Evolutionary conservation across 306 rosid genomes (phyloP).

Genomic region (Ormosia emarginata): DNA sequence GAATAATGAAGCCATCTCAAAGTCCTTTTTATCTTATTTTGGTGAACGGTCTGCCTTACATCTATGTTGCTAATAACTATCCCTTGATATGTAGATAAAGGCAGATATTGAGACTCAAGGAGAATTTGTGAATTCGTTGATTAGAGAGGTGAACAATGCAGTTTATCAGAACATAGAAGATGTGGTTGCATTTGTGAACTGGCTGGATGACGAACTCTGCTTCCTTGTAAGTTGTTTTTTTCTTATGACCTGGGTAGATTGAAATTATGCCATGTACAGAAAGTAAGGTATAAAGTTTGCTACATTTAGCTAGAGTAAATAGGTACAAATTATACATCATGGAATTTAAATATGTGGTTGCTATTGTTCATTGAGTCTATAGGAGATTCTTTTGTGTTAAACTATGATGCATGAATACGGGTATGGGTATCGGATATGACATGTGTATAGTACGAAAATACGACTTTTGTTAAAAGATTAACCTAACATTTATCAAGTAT

Average conservation of each 20-base stretch:
- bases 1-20: not conserved
- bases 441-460: too few relatives aligned
- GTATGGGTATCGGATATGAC: too few relatives aligned
- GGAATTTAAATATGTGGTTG: not conserved
- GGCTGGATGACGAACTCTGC: conserved; percentile 98
- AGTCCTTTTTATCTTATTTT: not conserved
- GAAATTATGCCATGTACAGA: not conserved
- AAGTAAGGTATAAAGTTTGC: not conserved
- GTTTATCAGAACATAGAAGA: conserved; percentile 83
- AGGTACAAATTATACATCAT: not conserved
- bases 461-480: too few relatives aligned
- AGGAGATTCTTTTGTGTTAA: not conserved
- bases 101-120: conserved; percentile 98
- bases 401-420: too few relatives aligned
- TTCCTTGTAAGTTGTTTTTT: conserved; percentile 70
- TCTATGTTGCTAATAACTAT: not conserved
- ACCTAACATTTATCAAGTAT: too few relatives aligned
- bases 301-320: not conserved
- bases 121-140: conserved; percentile 90
- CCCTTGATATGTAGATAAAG: conserved; percentile 63
- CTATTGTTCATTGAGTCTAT: not conserved
- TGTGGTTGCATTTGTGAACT: conserved; percentile 91
- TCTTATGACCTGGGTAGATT: not conserved
- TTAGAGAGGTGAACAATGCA: conserved; percentile 87
- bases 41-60: not conserved